phyloP scores from a whole-genome alignment of 805 yeast species.

The Hanseniaspora clermontiae region DNA sequence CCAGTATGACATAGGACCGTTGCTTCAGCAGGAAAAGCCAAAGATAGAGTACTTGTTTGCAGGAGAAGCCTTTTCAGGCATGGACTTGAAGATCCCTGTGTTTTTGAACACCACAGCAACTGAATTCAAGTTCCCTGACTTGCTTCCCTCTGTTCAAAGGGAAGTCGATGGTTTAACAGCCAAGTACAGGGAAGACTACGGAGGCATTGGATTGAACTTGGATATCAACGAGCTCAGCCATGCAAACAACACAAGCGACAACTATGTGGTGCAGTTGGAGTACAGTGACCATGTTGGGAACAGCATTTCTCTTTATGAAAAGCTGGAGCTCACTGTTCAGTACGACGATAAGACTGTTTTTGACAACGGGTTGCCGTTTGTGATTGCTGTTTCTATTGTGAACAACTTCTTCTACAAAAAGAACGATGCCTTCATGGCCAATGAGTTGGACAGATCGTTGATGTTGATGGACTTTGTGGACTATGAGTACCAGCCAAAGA shows the following conservation, averaged over 20 bases:
- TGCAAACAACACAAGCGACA: background rate
- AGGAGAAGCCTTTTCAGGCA: conserved; percentile 24
- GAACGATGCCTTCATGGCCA: conserved; percentile 22
- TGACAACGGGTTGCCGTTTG: conserved; percentile 50
- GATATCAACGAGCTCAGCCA: conserved; percentile 9
- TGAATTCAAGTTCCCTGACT: conserved; percentile 52
- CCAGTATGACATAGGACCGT: conserved; percentile 11
- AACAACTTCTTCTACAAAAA: conserved; percentile 37
- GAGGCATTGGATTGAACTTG: conserved; percentile 28
- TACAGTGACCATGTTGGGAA: conserved; percentile 35
- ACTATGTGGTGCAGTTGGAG: conserved; percentile 29
- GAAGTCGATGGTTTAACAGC: conserved; percentile 34
- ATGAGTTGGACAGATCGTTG: conserved; percentile 12
- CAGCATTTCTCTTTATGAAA: conserved; percentile 22
- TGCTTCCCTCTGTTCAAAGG: conserved; percentile 41
- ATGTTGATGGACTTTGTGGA: conserved; percentile 18
- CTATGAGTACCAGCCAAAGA: conserved; percentile 39
- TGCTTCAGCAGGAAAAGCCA: conserved; percentile 27
- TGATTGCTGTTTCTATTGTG: conserved; percentile 40
- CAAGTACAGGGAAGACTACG: conserved; percentile 21
- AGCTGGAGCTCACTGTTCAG: conserved; percentile 7
- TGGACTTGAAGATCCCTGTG: conserved; percentile 34
- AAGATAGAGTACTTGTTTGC: conserved; percentile 29
- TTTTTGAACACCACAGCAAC: conserved; percentile 28
- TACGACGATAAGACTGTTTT: conserved; percentile 1